Conservation (phyloP, 2,329 filamentous ascomycete species). For the Claviceps sp. region DNA sequence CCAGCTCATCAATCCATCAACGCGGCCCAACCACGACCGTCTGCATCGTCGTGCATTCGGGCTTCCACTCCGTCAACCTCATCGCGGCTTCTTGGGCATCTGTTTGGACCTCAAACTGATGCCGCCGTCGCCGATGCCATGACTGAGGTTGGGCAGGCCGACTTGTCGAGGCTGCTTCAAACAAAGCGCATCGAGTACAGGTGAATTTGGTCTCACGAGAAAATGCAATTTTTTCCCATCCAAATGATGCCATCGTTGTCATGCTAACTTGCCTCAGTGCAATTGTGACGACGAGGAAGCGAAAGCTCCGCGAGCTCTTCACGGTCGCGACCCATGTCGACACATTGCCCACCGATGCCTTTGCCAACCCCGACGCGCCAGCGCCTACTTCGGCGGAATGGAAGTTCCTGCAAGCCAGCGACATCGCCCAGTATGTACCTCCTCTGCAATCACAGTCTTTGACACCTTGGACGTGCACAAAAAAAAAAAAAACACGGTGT, state of each 20-base stretch:
- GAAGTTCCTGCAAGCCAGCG: constrained; percentile 42
- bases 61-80: constrained; percentile 16
- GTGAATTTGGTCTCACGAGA: constrained; percentile 33
- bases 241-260: constrained; percentile 28
- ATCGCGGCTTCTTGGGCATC: constrained; percentile 25
- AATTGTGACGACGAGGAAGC: constrained; percentile 74
- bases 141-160: constrained; percentile 55
- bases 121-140: constrained; percentile 55
- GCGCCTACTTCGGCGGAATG: constrained; percentile 37
- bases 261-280: constrained; percentile 39
- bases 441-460: constrained; percentile 5
- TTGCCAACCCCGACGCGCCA: constrained; percentile 43
- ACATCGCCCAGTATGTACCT: constrained; percentile 45
- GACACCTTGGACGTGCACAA: constrained; percentile 3
- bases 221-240: constrained; percentile 37
- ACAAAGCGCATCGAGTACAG: constrained; percentile 49
- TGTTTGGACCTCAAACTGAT: constrained; percentile 55
- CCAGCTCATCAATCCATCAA: constrained; percentile 18
- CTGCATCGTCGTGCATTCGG: constrained; percentile 18
- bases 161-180: constrained; percentile 53
- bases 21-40: constrained; percentile 12
- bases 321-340: constrained; percentile 59
- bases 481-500: neutral
- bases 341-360: constrained; percentile 44
- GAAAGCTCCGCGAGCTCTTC: constrained; percentile 81